These are phyloP conservation scores for Lactarius evosmus DNA, from an alignment of 768 basidiomycete species.

Conservation along the genomic window DNA sequence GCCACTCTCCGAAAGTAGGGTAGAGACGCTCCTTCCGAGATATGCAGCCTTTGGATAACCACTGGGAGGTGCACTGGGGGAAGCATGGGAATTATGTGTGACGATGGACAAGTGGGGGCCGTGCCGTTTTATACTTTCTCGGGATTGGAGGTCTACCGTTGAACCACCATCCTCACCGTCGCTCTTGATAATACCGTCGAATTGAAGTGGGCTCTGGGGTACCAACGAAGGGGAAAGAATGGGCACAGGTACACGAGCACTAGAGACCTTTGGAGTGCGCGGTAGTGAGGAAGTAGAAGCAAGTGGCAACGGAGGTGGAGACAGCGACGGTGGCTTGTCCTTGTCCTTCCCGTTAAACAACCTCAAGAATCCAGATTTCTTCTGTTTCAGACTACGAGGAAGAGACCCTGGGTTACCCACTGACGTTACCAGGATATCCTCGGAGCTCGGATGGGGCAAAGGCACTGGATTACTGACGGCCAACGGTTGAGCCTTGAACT, in stretches of 20 bases:
- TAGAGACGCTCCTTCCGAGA: not conserved
- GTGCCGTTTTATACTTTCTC: not conserved
- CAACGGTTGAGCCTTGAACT: slow-evolving; percentile 38
- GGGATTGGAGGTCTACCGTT: not conserved
- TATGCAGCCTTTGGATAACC: not conserved
- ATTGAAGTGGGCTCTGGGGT: slow-evolving; percentile 18
- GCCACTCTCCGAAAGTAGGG: slow-evolving; percentile 23
- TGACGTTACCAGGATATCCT: slow-evolving; percentile 7
- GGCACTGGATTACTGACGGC: slow-evolving; percentile 25
- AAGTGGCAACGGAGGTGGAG: slow-evolving; percentile 54
- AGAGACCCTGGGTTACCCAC: slow-evolving; percentile 26
- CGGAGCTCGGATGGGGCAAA: slow-evolving; percentile 8
- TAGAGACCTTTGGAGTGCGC: slow-evolving; percentile 28
- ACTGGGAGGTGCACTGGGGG: not conserved
- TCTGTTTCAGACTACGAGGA: slow-evolving; percentile 59
- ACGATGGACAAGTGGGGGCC: slow-evolving; percentile 16
- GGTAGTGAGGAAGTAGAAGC: slow-evolving; percentile 16
- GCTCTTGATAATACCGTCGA: slow-evolving; percentile 9
- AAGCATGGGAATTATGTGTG: not conserved
- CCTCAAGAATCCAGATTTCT: slow-evolving; percentile 80
- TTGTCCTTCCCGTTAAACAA: slow-evolving; percentile 60
- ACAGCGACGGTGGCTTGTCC: slow-evolving; percentile 47
- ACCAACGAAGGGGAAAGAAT: slow-evolving; percentile 20
- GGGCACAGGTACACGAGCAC: slow-evolving; percentile 29
- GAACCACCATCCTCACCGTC: slow-evolving; percentile 2